phyloP scores from a whole-genome alignment of 495 filamentous ascomycete genomes.

The Bathelium albidoporum region DNA sequence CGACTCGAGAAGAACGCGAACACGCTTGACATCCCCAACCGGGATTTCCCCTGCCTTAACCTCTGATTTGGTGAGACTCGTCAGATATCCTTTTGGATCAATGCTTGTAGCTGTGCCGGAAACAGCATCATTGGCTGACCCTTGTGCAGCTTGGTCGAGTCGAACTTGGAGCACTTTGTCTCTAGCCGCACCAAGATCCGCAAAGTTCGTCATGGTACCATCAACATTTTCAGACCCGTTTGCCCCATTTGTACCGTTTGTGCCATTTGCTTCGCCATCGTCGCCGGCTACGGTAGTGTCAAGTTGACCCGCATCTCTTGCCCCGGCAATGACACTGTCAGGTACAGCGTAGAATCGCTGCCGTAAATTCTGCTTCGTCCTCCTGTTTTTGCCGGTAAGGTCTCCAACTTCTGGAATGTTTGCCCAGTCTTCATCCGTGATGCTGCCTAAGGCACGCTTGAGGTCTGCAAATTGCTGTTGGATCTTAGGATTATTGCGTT shows the following conservation, averaged over 20 bases:
- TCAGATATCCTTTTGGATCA: slow-evolving; percentile 92
- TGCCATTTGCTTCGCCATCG: slow-evolving; percentile 41
- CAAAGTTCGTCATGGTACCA: slow-evolving; percentile 93
- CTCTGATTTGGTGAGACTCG: slow-evolving; percentile 71
- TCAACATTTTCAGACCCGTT: slow-evolving; percentile 57
- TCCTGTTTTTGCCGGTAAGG: slow-evolving; percentile 83
- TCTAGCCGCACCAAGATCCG: slow-evolving; percentile 90
- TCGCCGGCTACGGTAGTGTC: slow-evolving; percentile 79
- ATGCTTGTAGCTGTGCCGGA: slow-evolving; percentile 81
- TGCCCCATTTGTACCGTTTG: slow-evolving; percentile 20
- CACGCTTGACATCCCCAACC: slow-evolving; percentile 90
- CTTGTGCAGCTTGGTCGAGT: slow-evolving; percentile 74
- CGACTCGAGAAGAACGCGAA: slow-evolving; percentile 83
- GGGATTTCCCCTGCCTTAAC: slow-evolving; percentile 67
- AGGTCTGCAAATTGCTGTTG: slow-evolving; percentile 96
- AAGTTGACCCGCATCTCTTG: slow-evolving; percentile 66
- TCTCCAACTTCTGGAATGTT: slow-evolving; percentile 92
- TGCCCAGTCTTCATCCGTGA: slow-evolving; percentile 95
- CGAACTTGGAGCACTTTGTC: slow-evolving; percentile 87
- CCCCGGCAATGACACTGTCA: slow-evolving; percentile 87
- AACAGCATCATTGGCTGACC: slow-evolving; percentile 50
- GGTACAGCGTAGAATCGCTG: slow-evolving; percentile 93
- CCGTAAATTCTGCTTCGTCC: slow-evolving; percentile 68
- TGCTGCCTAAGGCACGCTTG: slow-evolving; percentile 75
- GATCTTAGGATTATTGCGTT: slow-evolving; percentile 94